Evolutionary conservation across 2,329 filamentous ascomycete genomes (phyloP).

Genomic region (Amauroascus verrucosus): DNA sequence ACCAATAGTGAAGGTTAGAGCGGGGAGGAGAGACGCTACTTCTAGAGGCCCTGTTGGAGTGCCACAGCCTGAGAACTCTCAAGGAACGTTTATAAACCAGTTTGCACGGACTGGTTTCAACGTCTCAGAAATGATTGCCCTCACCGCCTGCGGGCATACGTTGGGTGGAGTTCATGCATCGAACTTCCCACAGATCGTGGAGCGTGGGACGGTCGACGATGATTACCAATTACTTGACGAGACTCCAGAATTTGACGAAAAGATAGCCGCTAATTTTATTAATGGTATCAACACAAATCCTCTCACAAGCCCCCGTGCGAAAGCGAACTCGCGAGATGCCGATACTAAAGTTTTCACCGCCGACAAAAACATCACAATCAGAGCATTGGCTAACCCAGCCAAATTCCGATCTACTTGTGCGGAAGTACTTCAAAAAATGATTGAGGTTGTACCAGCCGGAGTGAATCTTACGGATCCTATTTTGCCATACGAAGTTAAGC

Average conservation of each 20-base stretch:
- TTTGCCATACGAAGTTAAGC: constrained; percentile 14
- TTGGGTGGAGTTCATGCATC: constrained; percentile 13
- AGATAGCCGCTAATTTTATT: constrained; percentile 13
- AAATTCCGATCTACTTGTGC: constrained; percentile 10
- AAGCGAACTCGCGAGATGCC: constrained; percentile 11
- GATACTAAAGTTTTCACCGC: constrained; percentile 14
- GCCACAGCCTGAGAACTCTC: constrained; percentile 13
- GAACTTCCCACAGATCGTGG: constrained; percentile 12
- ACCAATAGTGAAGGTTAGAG: constrained; percentile 11
- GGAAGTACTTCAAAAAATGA: constrained; percentile 13
- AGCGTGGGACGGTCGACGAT: constrained; percentile 7
- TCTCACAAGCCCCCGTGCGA: constrained; percentile 5
- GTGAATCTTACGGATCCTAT: constrained; percentile 12
- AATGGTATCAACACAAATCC: constrained; percentile 6
- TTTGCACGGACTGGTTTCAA: constrained; percentile 14
- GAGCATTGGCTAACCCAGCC: constrained; percentile 5
- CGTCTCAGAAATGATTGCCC: constrained; percentile 13
- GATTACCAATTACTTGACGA: constrained; percentile 12
- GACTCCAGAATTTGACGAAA: constrained; percentile 12
- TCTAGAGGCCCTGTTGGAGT: constrained; percentile 11
- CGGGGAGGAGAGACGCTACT: constrained; percentile 13
- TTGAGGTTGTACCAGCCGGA: constrained; percentile 13
- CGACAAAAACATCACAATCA: constrained; percentile 13
- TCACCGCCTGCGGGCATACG: constrained; percentile 14
- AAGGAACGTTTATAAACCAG: constrained; percentile 15